These are phyloP conservation scores for Tarenaya hassleriana DNA, from an alignment of 345 rosid species.

Conservation along the genomic window DNA sequence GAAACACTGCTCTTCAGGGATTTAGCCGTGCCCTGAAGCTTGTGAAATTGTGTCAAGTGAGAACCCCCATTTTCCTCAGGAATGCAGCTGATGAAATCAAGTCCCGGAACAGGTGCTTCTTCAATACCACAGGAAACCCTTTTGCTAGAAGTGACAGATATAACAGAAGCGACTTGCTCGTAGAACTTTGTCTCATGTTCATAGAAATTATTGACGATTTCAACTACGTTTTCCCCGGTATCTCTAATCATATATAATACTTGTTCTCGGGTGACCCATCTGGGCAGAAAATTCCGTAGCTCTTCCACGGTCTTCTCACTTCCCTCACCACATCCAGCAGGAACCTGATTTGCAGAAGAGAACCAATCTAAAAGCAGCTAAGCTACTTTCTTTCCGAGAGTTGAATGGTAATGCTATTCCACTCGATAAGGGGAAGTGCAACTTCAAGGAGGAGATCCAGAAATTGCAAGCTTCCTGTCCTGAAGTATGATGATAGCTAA, in stretches of 20 bases:
- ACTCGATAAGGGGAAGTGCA: constrained; percentile 33
- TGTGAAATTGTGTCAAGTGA: constrained; percentile 30
- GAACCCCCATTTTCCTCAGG: constrained; percentile 21
- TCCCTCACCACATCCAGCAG: constrained; percentile 31
- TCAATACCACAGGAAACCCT: too few relatives aligned
- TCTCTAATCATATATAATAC: constrained; percentile 51
- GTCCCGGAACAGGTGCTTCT: constrained; percentile 34
- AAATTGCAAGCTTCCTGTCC: constrained; percentile 61
- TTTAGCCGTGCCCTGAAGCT: constrained; percentile 34
- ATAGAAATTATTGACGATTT: constrained; percentile 71
- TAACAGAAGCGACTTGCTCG: constrained; percentile 43
- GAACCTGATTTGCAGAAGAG: constrained; percentile 25
- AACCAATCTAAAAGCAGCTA: constrained; percentile 27
- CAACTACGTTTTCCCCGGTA: constrained; percentile 54
- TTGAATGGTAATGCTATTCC: constrained; percentile 43
- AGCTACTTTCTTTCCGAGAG: constrained; percentile 62
- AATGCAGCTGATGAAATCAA: constrained; percentile 27
- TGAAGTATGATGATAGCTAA: constrained; percentile 34
- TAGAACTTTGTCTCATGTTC: constrained; percentile 74
- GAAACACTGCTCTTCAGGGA: constrained; percentile 36
- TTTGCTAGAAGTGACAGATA: constrained; percentile 29
- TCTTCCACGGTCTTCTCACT: constrained; percentile 51
- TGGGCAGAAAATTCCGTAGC: constrained; percentile 53
- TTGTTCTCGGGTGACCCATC: constrained; percentile 76
- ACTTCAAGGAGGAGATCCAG: constrained; percentile 57